phyloP scores from a whole-genome alignment of 768 basidiomycete genomes.

The Lactarius indigo region DNA sequence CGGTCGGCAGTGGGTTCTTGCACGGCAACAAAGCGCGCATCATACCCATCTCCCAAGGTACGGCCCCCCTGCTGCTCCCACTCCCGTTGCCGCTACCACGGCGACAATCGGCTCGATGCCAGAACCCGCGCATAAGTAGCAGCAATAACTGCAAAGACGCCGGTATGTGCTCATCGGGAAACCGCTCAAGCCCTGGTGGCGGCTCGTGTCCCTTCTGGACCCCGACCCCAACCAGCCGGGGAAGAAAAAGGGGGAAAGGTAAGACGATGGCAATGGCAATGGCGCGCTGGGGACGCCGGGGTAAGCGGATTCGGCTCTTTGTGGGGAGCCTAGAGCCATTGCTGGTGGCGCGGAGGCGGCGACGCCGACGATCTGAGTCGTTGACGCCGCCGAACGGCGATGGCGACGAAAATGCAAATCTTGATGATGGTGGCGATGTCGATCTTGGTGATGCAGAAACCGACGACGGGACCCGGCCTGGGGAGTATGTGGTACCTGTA shows the following conservation, averaged over 20 bases:
- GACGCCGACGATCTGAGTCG: not conserved
- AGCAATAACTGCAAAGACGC: not conserved
- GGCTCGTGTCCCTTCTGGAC: conserved; percentile 3
- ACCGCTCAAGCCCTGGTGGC: conserved; percentile 12
- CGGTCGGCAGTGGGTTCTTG: not conserved
- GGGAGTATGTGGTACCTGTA: not conserved
- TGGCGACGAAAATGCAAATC: not conserved
- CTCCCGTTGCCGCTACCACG: too few relatives aligned
- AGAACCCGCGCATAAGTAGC: not conserved
- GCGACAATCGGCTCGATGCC: not conserved
- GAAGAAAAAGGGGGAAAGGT: not conserved
- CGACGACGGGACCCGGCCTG: conserved; percentile 9
- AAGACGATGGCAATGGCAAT: too few relatives aligned
- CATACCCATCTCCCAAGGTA: not conserved
- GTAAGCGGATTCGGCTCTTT: not conserved
- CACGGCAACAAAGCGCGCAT: not conserved
- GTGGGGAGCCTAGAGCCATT: conserved; percentile 6
- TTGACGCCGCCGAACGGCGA: not conserved
- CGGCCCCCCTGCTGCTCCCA: too few relatives aligned
- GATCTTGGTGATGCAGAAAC: too few relatives aligned
- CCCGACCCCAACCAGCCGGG: not conserved
- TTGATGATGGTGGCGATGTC: not conserved
- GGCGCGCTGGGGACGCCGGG: not conserved
- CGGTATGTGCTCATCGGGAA: conserved; percentile 5
- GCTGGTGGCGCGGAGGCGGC: not conserved